Evolutionary conservation across 2,329 filamentous ascomycete species (phyloP).

Genomic region (Trichoderma afroharzianum): DNA sequence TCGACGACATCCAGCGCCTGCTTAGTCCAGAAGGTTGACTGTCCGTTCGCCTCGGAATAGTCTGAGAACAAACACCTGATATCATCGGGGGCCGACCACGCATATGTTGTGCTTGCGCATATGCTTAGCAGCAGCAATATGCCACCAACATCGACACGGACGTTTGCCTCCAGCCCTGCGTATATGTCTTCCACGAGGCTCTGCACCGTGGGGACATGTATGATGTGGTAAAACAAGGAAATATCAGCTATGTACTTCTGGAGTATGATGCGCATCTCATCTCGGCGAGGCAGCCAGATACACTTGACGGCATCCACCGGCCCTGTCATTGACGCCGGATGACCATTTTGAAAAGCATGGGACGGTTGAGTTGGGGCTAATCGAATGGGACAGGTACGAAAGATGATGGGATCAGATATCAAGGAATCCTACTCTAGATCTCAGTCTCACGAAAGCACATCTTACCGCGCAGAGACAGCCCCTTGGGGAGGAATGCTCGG

Average conservation of each 20-base stretch:
- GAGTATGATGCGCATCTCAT: conserved; percentile 30
- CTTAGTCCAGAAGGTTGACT: conserved; percentile 33
- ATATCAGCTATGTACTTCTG: conserved; percentile 31
- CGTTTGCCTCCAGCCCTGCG: conserved; percentile 26
- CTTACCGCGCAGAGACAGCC: conserved; percentile 7
- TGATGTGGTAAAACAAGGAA: conserved; percentile 32
- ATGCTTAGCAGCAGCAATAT: conserved; percentile 30
- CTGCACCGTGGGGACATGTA: conserved; percentile 30
- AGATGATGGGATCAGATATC: conserved; percentile 30
- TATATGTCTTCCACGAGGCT: conserved; percentile 31
- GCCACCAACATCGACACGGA: conserved; percentile 24
- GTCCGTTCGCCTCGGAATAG: conserved; percentile 27
- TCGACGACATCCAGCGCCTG: conserved; percentile 36
- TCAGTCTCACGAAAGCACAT: conserved; percentile 12
- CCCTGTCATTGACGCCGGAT: conserved; percentile 21
- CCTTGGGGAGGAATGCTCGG: background rate
- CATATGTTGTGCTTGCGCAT: conserved; percentile 30
- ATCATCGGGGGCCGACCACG: conserved; percentile 31
- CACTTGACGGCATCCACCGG: conserved; percentile 30
- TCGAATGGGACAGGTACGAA: conserved; percentile 33
- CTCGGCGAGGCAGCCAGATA: conserved; percentile 33
- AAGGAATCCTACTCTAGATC: conserved; percentile 27
- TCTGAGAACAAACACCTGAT: conserved; percentile 26
- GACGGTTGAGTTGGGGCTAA: conserved; percentile 32
- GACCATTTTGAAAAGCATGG: conserved; percentile 31